Evolutionary conservation across 2,329 filamentous ascomycete genomes (phyloP).

Genomic region (Coniochaeta pulveracea): DNA sequence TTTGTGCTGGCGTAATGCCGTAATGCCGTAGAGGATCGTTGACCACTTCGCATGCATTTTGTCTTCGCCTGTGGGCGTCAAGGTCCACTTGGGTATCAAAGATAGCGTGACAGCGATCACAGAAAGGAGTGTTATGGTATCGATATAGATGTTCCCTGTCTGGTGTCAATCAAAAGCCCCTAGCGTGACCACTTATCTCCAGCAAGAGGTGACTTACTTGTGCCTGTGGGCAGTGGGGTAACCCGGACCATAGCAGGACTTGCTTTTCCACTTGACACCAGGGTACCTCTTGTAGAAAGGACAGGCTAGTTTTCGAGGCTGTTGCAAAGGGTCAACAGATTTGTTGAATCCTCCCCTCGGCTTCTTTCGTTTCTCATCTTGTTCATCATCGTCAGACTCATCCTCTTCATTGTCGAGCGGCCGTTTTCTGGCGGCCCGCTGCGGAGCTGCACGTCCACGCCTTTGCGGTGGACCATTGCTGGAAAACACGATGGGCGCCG

Average conservation of each 20-base stretch:
- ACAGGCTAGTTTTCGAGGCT: constrained; percentile 1
- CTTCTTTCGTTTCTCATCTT: background rate
- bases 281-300: constrained; percentile 5
- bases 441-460: background rate
- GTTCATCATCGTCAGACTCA: background rate
- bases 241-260: constrained; percentile 2
- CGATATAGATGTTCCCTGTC: constrained; percentile 4
- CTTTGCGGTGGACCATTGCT: background rate
- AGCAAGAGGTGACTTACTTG: constrained; percentile 2
- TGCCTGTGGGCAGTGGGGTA: constrained; percentile 2
- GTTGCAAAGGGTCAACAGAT: background rate
- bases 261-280: constrained; percentile 1
- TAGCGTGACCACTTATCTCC: background rate
- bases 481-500: background rate
- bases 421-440: background rate
- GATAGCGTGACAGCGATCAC: constrained; percentile 1
- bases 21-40: background rate
- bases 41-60: background rate
- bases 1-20: background rate
- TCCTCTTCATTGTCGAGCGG: background rate
- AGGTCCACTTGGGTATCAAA: background rate
- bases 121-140: constrained; percentile 2
- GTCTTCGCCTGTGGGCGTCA: background rate
- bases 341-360: too few relatives aligned
- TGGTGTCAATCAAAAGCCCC: background rate